Percentiles rank a stretch among this genome's conserved stretches.
phyloP scores from a whole-genome alignment of 1,284 basidiomycete genomes.

The Trichosporon sp. region DNA sequence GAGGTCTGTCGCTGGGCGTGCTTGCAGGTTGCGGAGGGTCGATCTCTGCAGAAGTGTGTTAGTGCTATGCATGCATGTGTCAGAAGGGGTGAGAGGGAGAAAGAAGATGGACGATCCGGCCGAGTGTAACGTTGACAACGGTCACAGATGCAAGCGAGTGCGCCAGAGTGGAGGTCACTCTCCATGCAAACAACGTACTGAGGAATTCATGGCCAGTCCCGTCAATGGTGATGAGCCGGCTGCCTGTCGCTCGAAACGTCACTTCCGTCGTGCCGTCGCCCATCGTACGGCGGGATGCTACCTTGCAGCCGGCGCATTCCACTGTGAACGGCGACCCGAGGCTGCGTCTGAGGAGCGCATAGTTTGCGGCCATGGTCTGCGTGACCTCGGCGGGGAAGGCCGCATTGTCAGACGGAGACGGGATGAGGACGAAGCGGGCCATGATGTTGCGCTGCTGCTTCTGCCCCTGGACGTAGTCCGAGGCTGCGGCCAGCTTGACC shows the following conservation, averaged over 20 bases:
- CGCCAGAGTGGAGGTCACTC: not conserved
- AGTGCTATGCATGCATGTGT: not conserved
- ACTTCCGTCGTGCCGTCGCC: not conserved
- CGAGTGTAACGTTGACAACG: too few species aligned
- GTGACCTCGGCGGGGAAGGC: not conserved
- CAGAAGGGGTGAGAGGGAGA: too few species aligned
- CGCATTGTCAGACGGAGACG: not conserved
- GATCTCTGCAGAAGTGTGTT: not conserved
- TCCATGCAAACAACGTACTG: not conserved
- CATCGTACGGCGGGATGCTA: not conserved
- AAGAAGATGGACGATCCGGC: too few species aligned
- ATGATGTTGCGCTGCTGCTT: not conserved
- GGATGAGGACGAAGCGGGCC: not conserved
- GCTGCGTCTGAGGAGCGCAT: not conserved
- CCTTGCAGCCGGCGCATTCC: not conserved
- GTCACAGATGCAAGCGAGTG: not conserved
- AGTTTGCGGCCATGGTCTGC: not conserved
- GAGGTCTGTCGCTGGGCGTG: too few species aligned
- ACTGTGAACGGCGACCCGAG: not conserved
- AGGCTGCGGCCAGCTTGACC: not conserved
- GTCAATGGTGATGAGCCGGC: not conserved
- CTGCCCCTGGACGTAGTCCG: not conserved
- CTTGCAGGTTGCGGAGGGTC: not conserved
- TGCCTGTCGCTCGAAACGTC: not conserved
- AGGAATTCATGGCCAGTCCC: not conserved